Percentiles rank a stretch among this genome's conserved stretches.
phyloP scores from a whole-genome alignment of 2,329 filamentous ascomycete genomes.

The Atkinsonella texensis region DNA sequence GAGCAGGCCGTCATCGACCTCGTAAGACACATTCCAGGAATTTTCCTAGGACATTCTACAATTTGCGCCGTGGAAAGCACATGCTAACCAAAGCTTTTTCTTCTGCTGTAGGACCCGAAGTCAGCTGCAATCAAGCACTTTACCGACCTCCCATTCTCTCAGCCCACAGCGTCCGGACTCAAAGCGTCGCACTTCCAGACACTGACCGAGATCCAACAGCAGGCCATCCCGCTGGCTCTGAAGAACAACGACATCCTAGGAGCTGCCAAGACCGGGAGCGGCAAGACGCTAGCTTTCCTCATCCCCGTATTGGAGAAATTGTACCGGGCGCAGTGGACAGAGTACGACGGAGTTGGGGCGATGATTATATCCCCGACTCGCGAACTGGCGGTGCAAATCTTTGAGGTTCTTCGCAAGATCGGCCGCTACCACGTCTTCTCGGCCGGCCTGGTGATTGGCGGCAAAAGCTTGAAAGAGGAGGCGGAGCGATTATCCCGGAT shows the following conservation, averaged over 20 bases:
- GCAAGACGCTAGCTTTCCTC: slow-evolving; percentile 89
- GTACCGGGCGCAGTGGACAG: slow-evolving; percentile 79
- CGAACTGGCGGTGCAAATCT: slow-evolving; percentile 93
- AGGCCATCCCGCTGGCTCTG: slow-evolving; percentile 77
- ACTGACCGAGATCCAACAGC: slow-evolving; percentile 82
- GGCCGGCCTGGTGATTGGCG: slow-evolving; percentile 85
- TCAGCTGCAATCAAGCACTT: slow-evolving; percentile 54
- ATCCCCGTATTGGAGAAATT: slow-evolving; percentile 87
- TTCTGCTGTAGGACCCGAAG: slow-evolving; percentile 42
- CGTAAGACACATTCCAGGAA: slow-evolving; percentile 12
- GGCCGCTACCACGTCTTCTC: slow-evolving; percentile 84
- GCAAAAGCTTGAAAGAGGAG: slow-evolving; percentile 80
- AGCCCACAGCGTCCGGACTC: slow-evolving; percentile 66
- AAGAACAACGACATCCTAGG: slow-evolving; percentile 82
- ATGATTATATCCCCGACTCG: slow-evolving; percentile 89
- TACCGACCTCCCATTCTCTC: slow-evolving; percentile 73
- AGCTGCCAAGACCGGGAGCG: slow-evolving; percentile 89
- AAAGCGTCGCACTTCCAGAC: slow-evolving; percentile 79
- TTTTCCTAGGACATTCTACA: no score
- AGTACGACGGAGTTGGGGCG: slow-evolving; percentile 81
- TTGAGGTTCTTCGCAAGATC: slow-evolving; percentile 83
- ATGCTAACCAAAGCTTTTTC: background rate
- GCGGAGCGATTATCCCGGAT: slow-evolving; percentile 74
- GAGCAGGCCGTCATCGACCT: slow-evolving; percentile 21
- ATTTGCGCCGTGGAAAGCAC: background rate